Evolutionary conservation across 176 grass and related monocot genomes (phyloP).

Genomic region (Paspalum notatum): DNA sequence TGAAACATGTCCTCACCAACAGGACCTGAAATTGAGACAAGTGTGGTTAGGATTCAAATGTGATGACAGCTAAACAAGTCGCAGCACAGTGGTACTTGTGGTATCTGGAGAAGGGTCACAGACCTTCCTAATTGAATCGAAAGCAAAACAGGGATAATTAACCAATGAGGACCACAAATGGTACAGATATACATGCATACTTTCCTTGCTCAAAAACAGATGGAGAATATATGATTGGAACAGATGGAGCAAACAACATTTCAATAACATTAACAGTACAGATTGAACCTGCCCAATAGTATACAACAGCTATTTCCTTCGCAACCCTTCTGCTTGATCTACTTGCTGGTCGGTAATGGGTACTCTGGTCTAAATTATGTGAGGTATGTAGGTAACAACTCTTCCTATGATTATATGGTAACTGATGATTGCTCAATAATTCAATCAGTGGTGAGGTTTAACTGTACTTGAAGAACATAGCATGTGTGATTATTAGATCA

Average conservation of each 20-base stretch:
- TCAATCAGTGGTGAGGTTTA: neutral
- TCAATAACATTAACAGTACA: neutral
- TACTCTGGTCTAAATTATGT: neutral
- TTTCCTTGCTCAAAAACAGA: neutral
- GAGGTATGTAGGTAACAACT: neutral
- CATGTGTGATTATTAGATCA: neutral
- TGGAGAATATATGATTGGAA: neutral
- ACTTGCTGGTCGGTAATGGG: neutral
- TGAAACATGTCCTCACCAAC: conserved; percentile 94
- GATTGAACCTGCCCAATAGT: neutral
- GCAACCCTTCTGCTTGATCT: neutral
- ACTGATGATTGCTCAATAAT: neutral
- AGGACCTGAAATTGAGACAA: conserved; percentile 55
- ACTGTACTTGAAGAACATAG: neutral
- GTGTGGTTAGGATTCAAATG: neutral
- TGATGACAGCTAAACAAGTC: neutral
- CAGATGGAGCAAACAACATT: neutral
- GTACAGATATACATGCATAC: neutral
- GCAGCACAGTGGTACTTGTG: neutral
- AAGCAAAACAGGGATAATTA: too few species aligned
- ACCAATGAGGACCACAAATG: neutral
- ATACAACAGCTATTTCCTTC: neutral
- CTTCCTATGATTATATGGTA: neutral
- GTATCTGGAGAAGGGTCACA: neutral
- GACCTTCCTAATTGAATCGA: too few species aligned